Base-by-base conservation (phyloP, 2,329 filamentous ascomycete genomes). In the Phoma sp. region DNA sequence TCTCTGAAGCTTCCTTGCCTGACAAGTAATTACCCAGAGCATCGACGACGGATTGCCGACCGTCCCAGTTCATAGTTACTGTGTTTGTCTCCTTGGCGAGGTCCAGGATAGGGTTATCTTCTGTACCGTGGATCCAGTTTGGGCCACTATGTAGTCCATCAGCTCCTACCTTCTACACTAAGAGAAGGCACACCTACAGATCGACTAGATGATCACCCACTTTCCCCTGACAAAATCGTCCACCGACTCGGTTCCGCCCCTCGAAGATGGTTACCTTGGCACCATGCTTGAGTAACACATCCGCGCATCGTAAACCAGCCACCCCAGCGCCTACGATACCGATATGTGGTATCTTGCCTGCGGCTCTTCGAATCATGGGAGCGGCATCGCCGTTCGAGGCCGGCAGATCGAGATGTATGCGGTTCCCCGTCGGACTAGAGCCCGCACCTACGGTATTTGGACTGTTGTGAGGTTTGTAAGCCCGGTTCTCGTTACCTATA, bases 121-220 rank as follows among this genome's bases (percentile, higher is more conserved):
- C 78, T 5, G 87, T 90, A 28, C 89, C 89, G 56, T 92, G 89
- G 45, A 92, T 90, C 89, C 89, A 92, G 64, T 92, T 92, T n/a
- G 89, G 87, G 0, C 89, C 89, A 26, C 83, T 86, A 43, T 11
- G n/a, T 9, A 28, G 10, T n/a, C 32, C 4, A 14, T 45, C n/a
- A 40, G 39, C 11, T 11, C 11, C 7, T 7, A 2, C 5, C 12
- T 29, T 14, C 18, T 5, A 28, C 18, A 33, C 32, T 23, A 34
- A 9, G 28, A 33, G 42, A 17, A 36, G 28, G 58, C 32, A 57
- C 38, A 74, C 81, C 62, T 77, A 85, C 83, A 86, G 71, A 71
- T 87, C 85, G 36, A 87, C 79, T 11, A 78, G 60, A 68, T 84
- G 78, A 9, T 80, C 81, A 2, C 76, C 73, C 7, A 79, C 69